phyloP scores from a whole-genome alignment of 2,329 filamentous ascomycete genomes.

The Teratosphaeria zuluensis region DNA sequence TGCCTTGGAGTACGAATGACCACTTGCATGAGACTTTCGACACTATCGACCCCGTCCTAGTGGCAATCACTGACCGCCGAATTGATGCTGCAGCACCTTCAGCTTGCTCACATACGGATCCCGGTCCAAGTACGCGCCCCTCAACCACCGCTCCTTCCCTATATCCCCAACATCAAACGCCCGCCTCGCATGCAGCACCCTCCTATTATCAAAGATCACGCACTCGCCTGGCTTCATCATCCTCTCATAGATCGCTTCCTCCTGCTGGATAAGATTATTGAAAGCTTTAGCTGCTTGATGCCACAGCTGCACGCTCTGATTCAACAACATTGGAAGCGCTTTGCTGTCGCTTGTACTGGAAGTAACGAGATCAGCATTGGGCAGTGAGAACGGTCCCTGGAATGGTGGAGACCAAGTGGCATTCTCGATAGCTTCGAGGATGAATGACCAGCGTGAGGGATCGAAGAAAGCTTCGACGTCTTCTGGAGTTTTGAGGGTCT shows the following conservation, averaged over 20 bases:
- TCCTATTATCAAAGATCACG: conserved; percentile 82
- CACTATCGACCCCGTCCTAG: no score
- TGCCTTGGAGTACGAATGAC: no score
- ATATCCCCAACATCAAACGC: conserved; percentile 61
- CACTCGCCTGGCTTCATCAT: conserved; percentile 74
- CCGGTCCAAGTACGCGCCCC: conserved; percentile 70
- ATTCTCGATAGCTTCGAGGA: conserved; percentile 14
- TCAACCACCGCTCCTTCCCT: conserved; percentile 61
- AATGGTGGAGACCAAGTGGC: conserved; percentile 29
- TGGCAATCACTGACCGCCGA: not conserved
- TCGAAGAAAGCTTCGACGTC: not conserved
- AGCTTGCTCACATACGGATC: conserved; percentile 47
- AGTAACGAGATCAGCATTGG: not conserved
- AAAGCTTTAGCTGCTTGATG: conserved; percentile 47
- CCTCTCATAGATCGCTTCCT: conserved; percentile 55
- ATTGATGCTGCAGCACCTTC: conserved; percentile 11
- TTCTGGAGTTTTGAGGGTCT: not conserved
- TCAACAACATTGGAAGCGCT: not conserved
- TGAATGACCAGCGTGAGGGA: not conserved
- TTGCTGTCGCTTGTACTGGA: not conserved
- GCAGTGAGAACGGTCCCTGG: conserved; percentile 22
- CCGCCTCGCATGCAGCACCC: conserved; percentile 73
- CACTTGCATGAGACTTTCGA: no score
- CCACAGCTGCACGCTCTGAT: conserved; percentile 30
- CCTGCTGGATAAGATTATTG: conserved; percentile 47